Percentiles rank a stretch among this genome's conserved stretches.
phyloP scores from a whole-genome alignment of 2,329 filamentous ascomycete genomes.

The Fusarium guadeloupense region DNA sequence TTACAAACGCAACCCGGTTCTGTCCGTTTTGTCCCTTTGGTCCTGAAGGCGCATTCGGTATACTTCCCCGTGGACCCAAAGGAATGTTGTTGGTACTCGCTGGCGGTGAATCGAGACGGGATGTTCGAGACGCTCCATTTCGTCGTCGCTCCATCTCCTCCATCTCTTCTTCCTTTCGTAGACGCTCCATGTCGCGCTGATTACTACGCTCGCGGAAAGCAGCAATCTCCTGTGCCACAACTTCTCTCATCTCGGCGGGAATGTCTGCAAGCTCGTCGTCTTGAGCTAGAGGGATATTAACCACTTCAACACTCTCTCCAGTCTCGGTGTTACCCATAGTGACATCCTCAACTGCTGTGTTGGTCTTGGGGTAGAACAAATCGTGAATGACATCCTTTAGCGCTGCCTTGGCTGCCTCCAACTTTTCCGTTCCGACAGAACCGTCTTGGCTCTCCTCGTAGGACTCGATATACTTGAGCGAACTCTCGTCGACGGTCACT shows the following conservation, averaged over 20 bases:
- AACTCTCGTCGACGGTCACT: slow-evolving; percentile 82
- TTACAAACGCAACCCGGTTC: slow-evolving; percentile 76
- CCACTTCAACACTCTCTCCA: slow-evolving; percentile 79
- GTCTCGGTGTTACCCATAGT: slow-evolving; percentile 72
- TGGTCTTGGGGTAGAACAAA: slow-evolving; percentile 72
- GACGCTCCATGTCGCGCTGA: slow-evolving; percentile 84
- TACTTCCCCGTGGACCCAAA: slow-evolving; percentile 54
- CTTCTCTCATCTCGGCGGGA: slow-evolving; percentile 93
- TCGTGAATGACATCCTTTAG: slow-evolving; percentile 75
- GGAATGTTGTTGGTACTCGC: slow-evolving; percentile 67
- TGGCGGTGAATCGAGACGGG: slow-evolving; percentile 77
- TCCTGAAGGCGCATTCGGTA: slow-evolving; percentile 78
- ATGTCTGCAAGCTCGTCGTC: slow-evolving; percentile 97
- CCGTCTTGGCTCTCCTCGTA: slow-evolving; percentile 76
- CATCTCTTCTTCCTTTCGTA: slow-evolving; percentile 89
- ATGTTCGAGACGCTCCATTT: slow-evolving; percentile 69
- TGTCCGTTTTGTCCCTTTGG: slow-evolving; percentile 72
- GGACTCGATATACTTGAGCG: slow-evolving; percentile 84
- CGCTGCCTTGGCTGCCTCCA: slow-evolving; percentile 74
- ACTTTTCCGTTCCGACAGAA: slow-evolving; percentile 69
- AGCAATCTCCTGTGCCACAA: slow-evolving; percentile 91
- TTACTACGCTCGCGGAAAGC: slow-evolving; percentile 94
- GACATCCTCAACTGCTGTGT: slow-evolving; percentile 64
- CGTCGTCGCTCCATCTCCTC: slow-evolving; percentile 84
- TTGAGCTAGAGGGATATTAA: slow-evolving; percentile 85